A percentile compares a stretch with the other conserved stretches of the same genome.
phyloP scores from a whole-genome alignment of 2,329 filamentous ascomycete species.

The Mariannaea sp. region DNA sequence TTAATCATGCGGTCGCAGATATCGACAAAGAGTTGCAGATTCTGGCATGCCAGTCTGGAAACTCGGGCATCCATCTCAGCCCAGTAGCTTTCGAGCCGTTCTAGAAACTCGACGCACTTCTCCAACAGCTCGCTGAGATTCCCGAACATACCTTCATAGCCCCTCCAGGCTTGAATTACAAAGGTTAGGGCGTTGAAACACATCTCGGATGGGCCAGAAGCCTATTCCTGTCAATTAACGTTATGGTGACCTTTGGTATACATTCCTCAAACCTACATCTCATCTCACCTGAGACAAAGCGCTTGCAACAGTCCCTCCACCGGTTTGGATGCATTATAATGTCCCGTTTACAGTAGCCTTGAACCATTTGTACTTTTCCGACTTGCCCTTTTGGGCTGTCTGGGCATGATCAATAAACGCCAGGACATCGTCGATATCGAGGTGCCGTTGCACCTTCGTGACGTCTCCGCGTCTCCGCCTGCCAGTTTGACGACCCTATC shows the following conservation, averaged over 20 bases:
- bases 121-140: conserved; percentile 41
- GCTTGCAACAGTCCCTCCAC: conserved; percentile 42
- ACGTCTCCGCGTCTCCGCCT: conserved; percentile 38
- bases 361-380: conserved; percentile 38
- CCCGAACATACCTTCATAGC: conserved; percentile 43
- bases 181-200: conserved; percentile 46
- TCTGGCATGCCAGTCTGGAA: conserved; percentile 41
- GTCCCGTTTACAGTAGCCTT: conserved; percentile 38
- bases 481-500: conserved; percentile 41
- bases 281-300: conserved; percentile 31
- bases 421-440: conserved; percentile 40
- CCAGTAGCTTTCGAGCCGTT: conserved; percentile 41
- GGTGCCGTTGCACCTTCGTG: conserved; percentile 30
- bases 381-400: conserved; percentile 35
- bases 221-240: conserved; percentile 26
- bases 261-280: too few relatives aligned
- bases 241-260: not conserved
- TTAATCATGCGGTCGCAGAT: conserved; percentile 42
- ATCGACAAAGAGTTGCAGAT: conserved; percentile 44
- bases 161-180: conserved; percentile 43
- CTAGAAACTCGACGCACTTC: conserved; percentile 43
- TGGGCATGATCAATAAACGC: conserved; percentile 37
- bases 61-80: conserved; percentile 41
- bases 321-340: conserved; percentile 41
- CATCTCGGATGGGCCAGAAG: conserved; percentile 42